Evolutionary conservation across 768 basidiomycete species (phyloP), one percentile per base, ranked within the genome.

Genomic region (Boletales sp.): DNA sequence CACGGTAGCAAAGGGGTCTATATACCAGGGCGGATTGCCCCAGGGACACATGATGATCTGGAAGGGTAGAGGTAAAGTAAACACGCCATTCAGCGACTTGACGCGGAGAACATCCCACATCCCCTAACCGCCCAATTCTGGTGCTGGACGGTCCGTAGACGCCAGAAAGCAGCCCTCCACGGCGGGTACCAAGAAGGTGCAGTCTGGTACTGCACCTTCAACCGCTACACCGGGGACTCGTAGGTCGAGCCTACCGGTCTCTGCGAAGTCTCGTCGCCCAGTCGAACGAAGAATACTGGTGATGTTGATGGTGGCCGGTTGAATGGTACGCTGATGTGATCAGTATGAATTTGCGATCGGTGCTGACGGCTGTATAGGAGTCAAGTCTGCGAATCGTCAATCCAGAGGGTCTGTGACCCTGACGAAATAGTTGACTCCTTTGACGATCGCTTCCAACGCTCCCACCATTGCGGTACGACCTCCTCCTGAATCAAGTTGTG

Each of bases 11-110:
- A 21, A 21, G 2, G 21, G 21, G 21, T 21, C 21, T 21, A 21
- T 21, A 21, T 21, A 21, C 21, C 21, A 21, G 2, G 21, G 21
- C 21, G 21, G 4, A 21, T 21, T 21, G 21, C 45, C 48, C n/a
- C 37, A 46, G 44, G 53, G 48, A 17, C 48, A 47, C 46, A 3
- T 9, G n/a, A 51, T 39, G 17, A 14, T n/a, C n/a, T 14, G 43
- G 39, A 54, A 32, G 11, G 21, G 41, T 31, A 47, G 18, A 7
- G 37, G 37, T 5, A 38, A 63, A 34, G 63, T 65, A 41, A 62
- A 65, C 36, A 40, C 19, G 19, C 2, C 45, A 34, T 35, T 35
- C 44, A 37, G 37, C 3, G 33, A 46, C 40, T 25, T 36, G 36
- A 52, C 35, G 3, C 25, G 3, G 28, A 46, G 32, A 49, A 55